These are phyloP conservation scores for Aristolochia contorta DNA, from an alignment of 164 flowering plant genomes.

Conservation along the genomic window DNA sequence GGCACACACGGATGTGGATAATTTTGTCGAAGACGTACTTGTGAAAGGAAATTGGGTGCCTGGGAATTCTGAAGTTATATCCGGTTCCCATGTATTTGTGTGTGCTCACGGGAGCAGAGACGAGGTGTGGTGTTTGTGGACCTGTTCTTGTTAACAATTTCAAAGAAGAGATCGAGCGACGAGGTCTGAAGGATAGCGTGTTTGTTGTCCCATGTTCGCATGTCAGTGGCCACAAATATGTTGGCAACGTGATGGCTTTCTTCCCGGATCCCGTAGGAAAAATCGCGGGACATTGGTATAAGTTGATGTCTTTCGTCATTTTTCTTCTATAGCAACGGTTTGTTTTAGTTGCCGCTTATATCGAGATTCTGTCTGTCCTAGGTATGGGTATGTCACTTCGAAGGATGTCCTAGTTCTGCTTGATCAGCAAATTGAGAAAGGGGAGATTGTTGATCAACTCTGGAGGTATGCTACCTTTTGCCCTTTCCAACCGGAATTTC, in stretches of 20 bases:
- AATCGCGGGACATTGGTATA: constrained; percentile 72
- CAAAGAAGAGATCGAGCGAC: constrained; percentile 48
- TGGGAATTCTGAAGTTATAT: constrained; percentile 42
- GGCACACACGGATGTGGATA: constrained; percentile 54
- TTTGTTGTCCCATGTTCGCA: constrained; percentile 81
- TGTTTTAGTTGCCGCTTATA: not conserved
- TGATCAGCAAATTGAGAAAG: constrained; percentile 74
- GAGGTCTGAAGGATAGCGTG: constrained; percentile 46
- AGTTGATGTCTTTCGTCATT: constrained; percentile 2
- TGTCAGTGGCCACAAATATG: constrained; percentile 93
- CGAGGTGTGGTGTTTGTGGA: constrained; percentile 96
- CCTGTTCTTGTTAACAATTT: constrained; percentile 71
- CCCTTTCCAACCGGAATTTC: not conserved
- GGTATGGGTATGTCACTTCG: constrained; percentile 97
- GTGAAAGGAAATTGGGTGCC: constrained; percentile 59
- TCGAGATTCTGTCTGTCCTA: constrained; percentile 10
- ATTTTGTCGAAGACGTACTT: constrained; percentile 78
- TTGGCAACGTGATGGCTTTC: constrained; percentile 78
- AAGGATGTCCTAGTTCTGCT: constrained; percentile 64
- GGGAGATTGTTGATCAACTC: constrained; percentile 44
- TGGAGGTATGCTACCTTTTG: constrained; percentile 20
- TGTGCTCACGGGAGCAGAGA: constrained; percentile 89
- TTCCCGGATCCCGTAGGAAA: constrained; percentile 50
- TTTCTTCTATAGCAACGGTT: not conserved
- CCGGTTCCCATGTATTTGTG: constrained; percentile 72